Evolutionary conservation across 2,329 filamentous ascomycete genomes (phyloP), one percentile per base, ranked within the genome.

Genomic region (Emmonsia crescens): DNA sequence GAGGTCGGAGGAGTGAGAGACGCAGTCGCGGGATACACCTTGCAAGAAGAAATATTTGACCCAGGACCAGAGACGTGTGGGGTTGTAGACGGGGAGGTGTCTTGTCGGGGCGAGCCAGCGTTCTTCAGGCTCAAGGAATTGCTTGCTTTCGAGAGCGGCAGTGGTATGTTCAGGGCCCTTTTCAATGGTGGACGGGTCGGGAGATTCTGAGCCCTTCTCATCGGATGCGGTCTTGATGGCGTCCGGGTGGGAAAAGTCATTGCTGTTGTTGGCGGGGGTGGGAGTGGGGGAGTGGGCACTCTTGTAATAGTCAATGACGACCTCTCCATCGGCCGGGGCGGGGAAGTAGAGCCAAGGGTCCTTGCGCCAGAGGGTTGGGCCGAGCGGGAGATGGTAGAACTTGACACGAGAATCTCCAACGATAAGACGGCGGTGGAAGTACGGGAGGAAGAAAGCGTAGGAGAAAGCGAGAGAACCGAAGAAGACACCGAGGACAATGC

Each of bases 21-120:
- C 71, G 44, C 74, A 73, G 64, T 79, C 76, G 40, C 74, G 72
- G 6, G 73, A 77, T 9, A 79, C 75, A 60, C 77, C 76, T 57
- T 75, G 75, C 6, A 78, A 76, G 62, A 82, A 72, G 9, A 71
- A 69, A 36, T 73, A 77, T 64, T 80, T 81, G 57, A 70, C 64
- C 55, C 76, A 78, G 8, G 76, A 77, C 59, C 66, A 73, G 63
- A 70, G 68, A 54, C 68, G 70, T 40, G 68, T 64, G 14, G 73
- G 71, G 61, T 73, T 68, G 49, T 63, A 65, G 51, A 58, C 5
- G n/a, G 71, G 67, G 16, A 74, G 65, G 24, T 71, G 64, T 38
- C 66, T 68, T 16, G 73, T 68, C 19, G 78, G 75, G 29, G 64
- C 67, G 44, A 75, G 69, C 59, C 69, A 75, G 66, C 66, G 66